Evolutionary conservation across 164 flowering plant genomes (phyloP).

Genomic region (Sedum album): DNA sequence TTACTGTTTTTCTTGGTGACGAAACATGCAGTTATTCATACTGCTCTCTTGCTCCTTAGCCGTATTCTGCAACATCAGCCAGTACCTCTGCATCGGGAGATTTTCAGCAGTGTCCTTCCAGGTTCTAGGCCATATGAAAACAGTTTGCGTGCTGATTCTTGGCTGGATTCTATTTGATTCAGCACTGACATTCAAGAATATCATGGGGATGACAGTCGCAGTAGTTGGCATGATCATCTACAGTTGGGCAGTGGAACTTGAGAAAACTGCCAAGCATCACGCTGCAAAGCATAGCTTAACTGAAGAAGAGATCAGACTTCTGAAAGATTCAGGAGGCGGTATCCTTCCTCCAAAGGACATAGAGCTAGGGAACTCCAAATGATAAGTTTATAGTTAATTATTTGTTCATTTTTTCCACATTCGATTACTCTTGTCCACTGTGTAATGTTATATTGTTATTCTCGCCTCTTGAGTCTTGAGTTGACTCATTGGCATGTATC

Average conservation of each 20-base stretch:
- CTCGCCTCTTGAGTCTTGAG: neutral
- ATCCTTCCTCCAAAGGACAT: constrained; percentile 4
- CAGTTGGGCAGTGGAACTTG: constrained; percentile 5
- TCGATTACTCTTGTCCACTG: neutral
- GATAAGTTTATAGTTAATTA: neutral
- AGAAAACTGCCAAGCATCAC: neutral
- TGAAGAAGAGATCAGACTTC: constrained; percentile 1
- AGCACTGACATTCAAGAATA: constrained; percentile 3
- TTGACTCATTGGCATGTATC: too few species aligned
- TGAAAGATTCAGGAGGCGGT: neutral
- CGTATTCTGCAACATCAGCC: neutral
- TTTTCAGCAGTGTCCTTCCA: constrained; percentile 2
- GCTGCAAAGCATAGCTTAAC: constrained; percentile 2
- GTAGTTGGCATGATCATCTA: constrained; percentile 5
- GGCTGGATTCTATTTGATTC: constrained; percentile 4
- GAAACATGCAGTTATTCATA: constrained; percentile 4
- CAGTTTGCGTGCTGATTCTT: constrained; percentile 4
- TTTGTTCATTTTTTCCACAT: neutral
- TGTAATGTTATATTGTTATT: neutral
- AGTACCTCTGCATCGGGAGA: constrained; percentile 7
- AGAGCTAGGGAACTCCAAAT: constrained; percentile 3
- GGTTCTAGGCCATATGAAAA: constrained; percentile 6
- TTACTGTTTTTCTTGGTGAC: neutral
- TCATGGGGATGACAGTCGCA: neutral
- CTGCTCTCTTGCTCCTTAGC: constrained; percentile 6